phyloP scores from a whole-genome alignment of 2,329 filamentous ascomycete genomes.

The Lasiodiplodia sp. region DNA sequence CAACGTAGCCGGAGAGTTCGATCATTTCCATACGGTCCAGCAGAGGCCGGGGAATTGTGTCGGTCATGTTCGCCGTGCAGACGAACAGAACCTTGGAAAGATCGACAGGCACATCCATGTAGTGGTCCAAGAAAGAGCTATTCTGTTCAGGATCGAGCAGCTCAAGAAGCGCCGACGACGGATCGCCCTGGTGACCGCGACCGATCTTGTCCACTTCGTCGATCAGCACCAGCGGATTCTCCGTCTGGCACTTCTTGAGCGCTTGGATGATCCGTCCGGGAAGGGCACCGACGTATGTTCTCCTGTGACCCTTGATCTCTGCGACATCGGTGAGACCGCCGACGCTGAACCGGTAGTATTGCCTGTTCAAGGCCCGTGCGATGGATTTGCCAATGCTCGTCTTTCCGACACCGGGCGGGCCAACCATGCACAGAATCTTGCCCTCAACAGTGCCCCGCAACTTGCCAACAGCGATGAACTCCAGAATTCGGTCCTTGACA shows the following conservation, averaged over 20 bases:
- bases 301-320: constrained; percentile 96
- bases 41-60: constrained; percentile 92
- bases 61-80: constrained; percentile 98
- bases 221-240: constrained; percentile 95
- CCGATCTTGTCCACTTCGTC: constrained; percentile 99
- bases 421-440: constrained; percentile 97
- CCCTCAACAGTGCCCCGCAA: constrained; percentile 95
- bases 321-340: constrained; percentile 96
- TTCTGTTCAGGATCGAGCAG: constrained; percentile 97
- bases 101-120: constrained; percentile 97
- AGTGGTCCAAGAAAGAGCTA: constrained; percentile 95
- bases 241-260: constrained; percentile 97
- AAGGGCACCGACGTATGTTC: constrained; percentile 94
- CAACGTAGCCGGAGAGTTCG: constrained; percentile 92
- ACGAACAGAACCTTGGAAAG: constrained; percentile 98
- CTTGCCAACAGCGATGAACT: constrained; percentile 98
- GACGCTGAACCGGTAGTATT: constrained; percentile 98
- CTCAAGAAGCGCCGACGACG: constrained; percentile 91
- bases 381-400: constrained; percentile 99
- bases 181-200: constrained; percentile 93
- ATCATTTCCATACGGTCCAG: constrained; percentile 99
- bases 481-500: constrained; percentile 96
- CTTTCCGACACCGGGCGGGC: constrained; percentile 96
- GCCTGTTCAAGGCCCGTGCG: constrained; percentile 87
- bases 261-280: constrained; percentile 98